A percentile compares a stretch with the other conserved stretches of the same genome.
phyloP scores from a whole-genome alignment of 495 filamentous ascomycete species.

The Aspergillus diversus region DNA sequence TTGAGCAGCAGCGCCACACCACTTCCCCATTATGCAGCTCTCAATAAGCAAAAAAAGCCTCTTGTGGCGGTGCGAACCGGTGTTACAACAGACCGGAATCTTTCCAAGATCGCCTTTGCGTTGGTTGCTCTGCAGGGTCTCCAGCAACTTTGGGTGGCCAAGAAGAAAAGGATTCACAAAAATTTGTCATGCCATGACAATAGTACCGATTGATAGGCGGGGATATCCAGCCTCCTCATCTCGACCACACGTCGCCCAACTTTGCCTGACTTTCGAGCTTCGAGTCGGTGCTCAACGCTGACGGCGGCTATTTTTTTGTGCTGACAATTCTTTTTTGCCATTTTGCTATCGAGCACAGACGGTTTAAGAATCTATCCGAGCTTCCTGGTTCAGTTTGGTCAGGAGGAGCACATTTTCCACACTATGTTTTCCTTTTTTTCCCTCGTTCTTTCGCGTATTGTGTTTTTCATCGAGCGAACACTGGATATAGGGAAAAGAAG shows the following conservation, averaged over 20 bases:
- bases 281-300: slow-evolving; percentile 8
- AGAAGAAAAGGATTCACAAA: slow-evolving; percentile 7
- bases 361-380: no score
- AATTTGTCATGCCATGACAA: slow-evolving; percentile 27
- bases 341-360: slow-evolving; percentile 17
- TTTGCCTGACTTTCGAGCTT: slow-evolving; percentile 4
- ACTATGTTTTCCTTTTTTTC: no score
- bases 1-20: background rate
- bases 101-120: slow-evolving; percentile 5
- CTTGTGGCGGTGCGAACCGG: background rate
- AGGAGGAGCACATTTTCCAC: no score
- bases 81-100: background rate
- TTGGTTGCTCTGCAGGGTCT: background rate
- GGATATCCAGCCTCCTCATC: slow-evolving; percentile 4
- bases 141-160: background rate
- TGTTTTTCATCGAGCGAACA: no score
- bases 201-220: slow-evolving; percentile 20
- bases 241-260: slow-evolving; percentile 7
- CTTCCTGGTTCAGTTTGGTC: no score
- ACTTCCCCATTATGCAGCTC: background rate
- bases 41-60: background rate
- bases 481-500: no score
- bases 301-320: slow-evolving; percentile 18
- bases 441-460: no score
- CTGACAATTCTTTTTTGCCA: slow-evolving; percentile 16